phyloP scores from a whole-genome alignment of 768 basidiomycete genomes.

The Podaxis sp. region DNA sequence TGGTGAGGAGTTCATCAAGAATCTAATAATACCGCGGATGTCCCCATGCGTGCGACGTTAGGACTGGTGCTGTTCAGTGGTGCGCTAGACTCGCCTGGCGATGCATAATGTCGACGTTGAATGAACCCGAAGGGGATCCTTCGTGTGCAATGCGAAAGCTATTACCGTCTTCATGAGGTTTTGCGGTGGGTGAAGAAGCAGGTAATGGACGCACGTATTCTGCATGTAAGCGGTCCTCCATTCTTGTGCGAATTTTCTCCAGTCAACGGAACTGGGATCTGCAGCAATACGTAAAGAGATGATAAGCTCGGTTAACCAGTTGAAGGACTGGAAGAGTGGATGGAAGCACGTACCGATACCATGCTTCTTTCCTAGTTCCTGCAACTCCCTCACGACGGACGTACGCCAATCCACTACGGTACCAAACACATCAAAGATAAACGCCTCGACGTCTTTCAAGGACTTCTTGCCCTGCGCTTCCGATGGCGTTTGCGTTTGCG shows the following conservation, averaged over 20 bases:
- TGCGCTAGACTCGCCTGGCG: constrained; percentile 36
- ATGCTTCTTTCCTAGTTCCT: constrained; percentile 26
- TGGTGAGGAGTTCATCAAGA: constrained; percentile 51
- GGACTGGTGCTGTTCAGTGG: neutral
- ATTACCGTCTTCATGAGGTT: neutral
- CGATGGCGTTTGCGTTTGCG: constrained; percentile 6
- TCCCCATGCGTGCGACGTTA: neutral
- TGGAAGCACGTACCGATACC: constrained; percentile 22
- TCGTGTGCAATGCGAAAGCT: constrained; percentile 45
- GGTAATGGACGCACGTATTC: constrained; percentile 37
- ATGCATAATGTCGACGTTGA: constrained; percentile 55
- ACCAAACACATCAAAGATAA: constrained; percentile 50
- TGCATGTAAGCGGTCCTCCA: constrained; percentile 55
- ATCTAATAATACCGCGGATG: constrained; percentile 36
- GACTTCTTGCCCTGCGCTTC: neutral
- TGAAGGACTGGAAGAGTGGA: neutral
- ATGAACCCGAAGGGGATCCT: constrained; percentile 47
- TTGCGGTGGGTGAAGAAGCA: neutral
- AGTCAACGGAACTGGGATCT: constrained; percentile 25
- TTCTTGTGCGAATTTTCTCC: constrained; percentile 49
- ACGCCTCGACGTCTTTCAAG: constrained; percentile 35
- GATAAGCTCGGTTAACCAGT: neutral
- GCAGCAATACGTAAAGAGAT: neutral
- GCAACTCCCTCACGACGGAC: constrained; percentile 30
- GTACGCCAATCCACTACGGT: constrained; percentile 49